Evolutionary conservation across 1,139 yeast genomes (phyloP).

Genomic region (Pichia sp.): DNA sequence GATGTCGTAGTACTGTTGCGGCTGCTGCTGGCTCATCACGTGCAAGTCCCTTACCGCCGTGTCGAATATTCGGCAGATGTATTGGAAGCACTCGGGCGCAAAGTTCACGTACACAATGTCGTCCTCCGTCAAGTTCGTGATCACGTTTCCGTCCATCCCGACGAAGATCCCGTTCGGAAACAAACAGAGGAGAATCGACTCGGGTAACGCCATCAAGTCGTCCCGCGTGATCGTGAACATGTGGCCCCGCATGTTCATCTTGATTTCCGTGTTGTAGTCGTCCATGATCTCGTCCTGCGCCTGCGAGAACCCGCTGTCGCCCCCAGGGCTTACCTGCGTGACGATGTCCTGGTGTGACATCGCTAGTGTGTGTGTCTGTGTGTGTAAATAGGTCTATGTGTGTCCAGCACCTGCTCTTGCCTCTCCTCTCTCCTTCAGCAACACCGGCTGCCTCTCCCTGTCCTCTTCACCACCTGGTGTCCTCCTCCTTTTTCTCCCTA

Average conservation of each 20-base stretch:
- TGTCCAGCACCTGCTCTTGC: background rate
- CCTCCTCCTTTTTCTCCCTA: too few relatives aligned
- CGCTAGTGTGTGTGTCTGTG: too few relatives aligned
- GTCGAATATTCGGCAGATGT: conserved; percentile 63
- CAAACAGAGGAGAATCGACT: conserved; percentile 76
- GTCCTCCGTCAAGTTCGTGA: conserved; percentile 68
- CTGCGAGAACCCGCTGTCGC: conserved; percentile 27
- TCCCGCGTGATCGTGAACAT: conserved; percentile 74
- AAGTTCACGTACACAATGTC: conserved; percentile 79
- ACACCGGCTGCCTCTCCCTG: too few relatives aligned
- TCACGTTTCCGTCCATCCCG: conserved; percentile 70
- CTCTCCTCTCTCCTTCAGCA: too few relatives aligned
- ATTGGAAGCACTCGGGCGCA: conserved; percentile 80
- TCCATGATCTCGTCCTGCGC: conserved; percentile 36
- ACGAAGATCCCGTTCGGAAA: conserved; percentile 89
- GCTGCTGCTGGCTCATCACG: conserved; percentile 29
- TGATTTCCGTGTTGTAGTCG: conserved; percentile 62
- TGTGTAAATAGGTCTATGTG: too few relatives aligned
- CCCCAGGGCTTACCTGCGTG: conserved; percentile 55
- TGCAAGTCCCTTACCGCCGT: conserved; percentile 41
- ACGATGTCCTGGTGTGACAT: conserved; percentile 42
- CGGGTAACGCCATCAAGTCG: conserved; percentile 87
- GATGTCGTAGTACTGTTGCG: conserved; percentile 32
- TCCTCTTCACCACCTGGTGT: too few relatives aligned
- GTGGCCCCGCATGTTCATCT: conserved; percentile 61